A percentile compares a stretch with the other conserved stretches of the same genome.
phyloP scores from a whole-genome alignment of 805 yeast genomes.

The Kockiozyma suomiensis region DNA sequence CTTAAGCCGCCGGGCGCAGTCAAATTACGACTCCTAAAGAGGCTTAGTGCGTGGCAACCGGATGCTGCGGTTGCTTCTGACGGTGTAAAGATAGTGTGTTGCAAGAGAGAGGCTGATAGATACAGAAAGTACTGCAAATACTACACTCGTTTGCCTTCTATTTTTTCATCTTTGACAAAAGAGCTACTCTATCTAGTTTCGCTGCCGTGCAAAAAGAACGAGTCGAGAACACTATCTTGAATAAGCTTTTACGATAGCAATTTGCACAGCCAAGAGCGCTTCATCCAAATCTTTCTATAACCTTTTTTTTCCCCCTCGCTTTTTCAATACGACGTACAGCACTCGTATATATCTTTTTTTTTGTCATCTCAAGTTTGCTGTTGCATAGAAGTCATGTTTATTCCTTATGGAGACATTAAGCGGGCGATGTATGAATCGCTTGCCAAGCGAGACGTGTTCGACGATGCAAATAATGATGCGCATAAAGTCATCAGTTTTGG shows the following conservation, averaged over 20 bases:
- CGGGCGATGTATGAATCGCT: constrained; percentile 18
- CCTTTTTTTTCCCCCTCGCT: background rate
- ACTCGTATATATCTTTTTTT: background rate
- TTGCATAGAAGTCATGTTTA: constrained; percentile 3
- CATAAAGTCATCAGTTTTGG: constrained; percentile 19
- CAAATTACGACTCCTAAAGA: background rate
- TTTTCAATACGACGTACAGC: background rate
- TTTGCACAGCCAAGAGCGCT: background rate
- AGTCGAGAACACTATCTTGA: too few species aligned
- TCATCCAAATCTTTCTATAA: background rate
- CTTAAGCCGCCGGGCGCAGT: background rate
- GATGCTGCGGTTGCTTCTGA: too few species aligned
- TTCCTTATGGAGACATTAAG: constrained; percentile 7
- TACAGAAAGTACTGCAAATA: too few species aligned
- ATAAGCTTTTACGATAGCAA: too few species aligned
- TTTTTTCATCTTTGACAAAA: too few species aligned
- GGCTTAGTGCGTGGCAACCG: background rate
- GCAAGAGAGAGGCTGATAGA: too few species aligned
- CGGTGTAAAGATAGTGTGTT: too few species aligned
- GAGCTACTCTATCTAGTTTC: too few species aligned
- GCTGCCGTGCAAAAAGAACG: too few species aligned
- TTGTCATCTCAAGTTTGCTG: background rate
- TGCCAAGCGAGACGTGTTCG: constrained; percentile 6
- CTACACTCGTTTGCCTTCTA: too few species aligned
- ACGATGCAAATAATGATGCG: constrained; percentile 1